These are phyloP conservation scores for Copromyces sp. DNA, from an alignment of 495 filamentous ascomycete genomes.

Conservation along the genomic window DNA sequence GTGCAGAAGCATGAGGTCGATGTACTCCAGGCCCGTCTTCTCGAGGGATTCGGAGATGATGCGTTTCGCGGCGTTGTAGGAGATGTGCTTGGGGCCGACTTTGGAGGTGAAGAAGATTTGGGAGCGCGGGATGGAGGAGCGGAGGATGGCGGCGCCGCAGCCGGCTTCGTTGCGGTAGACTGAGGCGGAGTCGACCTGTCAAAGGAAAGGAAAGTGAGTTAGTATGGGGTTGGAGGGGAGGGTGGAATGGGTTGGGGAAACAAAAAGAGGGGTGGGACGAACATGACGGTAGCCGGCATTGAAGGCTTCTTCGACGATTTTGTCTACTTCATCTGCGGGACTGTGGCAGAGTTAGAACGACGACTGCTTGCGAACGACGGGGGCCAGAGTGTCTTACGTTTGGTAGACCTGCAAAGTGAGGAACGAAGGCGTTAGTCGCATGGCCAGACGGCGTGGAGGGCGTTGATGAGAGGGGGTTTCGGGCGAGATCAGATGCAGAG, in stretches of 20 bases:
- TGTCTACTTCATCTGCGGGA: conserved; percentile 29
- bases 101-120: conserved; percentile 70
- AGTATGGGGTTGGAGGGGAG: background rate
- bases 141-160: conserved; percentile 51
- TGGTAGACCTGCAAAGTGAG: conserved; percentile 51
- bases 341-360: conserved; percentile 31
- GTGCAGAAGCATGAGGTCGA: conserved; percentile 56
- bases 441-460: background rate
- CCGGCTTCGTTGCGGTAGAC: conserved; percentile 61
- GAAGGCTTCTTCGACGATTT: conserved; percentile 51
- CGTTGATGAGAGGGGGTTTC: too few species aligned
- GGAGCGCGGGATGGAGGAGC: conserved; percentile 43
- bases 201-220: background rate
- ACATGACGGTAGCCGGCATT: conserved; percentile 65
- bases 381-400: conserved; percentile 37
- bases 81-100: conserved; percentile 32
- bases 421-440: background rate
- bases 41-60: conserved; percentile 42
- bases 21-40: conserved; percentile 45
- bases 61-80: conserved; percentile 40
- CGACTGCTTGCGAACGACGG: conserved; percentile 15
- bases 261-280: conserved; percentile 11
- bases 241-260: background rate
- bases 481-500: background rate
- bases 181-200: conserved; percentile 58